Base-by-base conservation (phyloP, 352 stramenopile genomes). In the Thraustotheca clavata region DNA sequence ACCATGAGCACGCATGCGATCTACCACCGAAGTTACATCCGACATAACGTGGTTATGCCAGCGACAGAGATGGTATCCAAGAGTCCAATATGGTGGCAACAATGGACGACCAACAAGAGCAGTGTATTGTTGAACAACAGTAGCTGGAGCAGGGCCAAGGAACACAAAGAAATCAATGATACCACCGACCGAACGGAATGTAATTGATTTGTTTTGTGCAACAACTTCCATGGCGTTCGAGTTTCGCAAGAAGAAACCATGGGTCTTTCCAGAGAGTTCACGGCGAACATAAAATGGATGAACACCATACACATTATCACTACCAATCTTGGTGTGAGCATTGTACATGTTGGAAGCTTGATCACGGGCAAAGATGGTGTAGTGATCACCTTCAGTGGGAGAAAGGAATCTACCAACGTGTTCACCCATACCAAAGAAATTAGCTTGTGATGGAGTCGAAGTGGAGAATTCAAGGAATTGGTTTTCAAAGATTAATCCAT, bases 181-280 rank as follows among this genome's bases (percentile, higher is more conserved):
- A 26, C 88, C 88, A 27, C 88, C 88, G 0, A 82, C 88, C 0
- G 83, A 67, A 5, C 86, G 82, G 62, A 90, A 94, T 16, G 86
- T 94, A 14, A 95, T 57, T 4, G 83, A 77, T 24, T 76, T 39
- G 1, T 68, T 67, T 41, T 83, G 82, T 20, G 80, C 74, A 32
- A 89, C 71, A 2, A 91, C 82, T 63, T 96, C 88, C 80, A 96
- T 92, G 1, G 84, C 88, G 38, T 95, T 95, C 0, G 81, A 87
- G 35, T 86, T 90, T 0, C 81, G 62, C 49, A 96, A 60, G 35
- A 92, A 92, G 18, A 91, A 62, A 4, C 87, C 88, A 35, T 95
- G 82, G 12, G 69, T 62, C 39, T 43, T 66, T 0, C 82, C 74
- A 16, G 29, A 48, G 34, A 55, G 57, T 0, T 75, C 59, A 8